Evolutionary conservation across 306 rosid species (phyloP).

Genomic region (Malus sieversii): DNA sequence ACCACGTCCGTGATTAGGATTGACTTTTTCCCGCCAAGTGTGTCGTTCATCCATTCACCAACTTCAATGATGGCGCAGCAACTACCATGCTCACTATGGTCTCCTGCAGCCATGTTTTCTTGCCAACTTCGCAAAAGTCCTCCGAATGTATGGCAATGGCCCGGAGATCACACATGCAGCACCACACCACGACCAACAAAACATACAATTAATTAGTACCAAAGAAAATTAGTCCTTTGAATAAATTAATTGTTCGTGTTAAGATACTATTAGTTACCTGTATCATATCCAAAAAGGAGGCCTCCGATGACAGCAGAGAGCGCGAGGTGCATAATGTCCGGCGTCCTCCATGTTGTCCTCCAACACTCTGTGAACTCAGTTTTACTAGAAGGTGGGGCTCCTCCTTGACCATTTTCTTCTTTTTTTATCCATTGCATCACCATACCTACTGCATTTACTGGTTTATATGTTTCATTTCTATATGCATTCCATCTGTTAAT

Average conservation of each 20-base stretch:
- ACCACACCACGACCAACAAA: neutral
- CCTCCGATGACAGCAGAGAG: conserved; percentile 78
- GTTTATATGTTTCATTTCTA: too few species aligned
- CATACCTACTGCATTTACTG: neutral
- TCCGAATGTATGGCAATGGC: conserved; percentile 72
- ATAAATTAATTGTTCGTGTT: neutral
- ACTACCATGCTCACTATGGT: conserved; percentile 84
- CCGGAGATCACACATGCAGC: conserved; percentile 81
- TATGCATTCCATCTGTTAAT: too few species aligned
- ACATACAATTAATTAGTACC: neutral
- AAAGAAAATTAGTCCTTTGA: neutral
- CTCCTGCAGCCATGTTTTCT: conserved; percentile 84
- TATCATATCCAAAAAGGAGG: conserved; percentile 77
- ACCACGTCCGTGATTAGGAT: conserved; percentile 54
- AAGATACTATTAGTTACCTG: conserved; percentile 30
- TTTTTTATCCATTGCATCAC: too few species aligned
- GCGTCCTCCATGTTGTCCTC: conserved; percentile 44
- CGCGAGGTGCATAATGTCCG: conserved; percentile 78
- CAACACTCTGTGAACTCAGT: conserved; percentile 55
- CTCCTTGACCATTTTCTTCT: too few species aligned
- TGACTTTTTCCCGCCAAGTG: conserved; percentile 52
- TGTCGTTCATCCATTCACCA: conserved; percentile 82
- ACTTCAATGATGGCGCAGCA: conserved; percentile 79
- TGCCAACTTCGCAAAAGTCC: conserved; percentile 52
- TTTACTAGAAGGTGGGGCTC: neutral